Percentiles rank a stretch among this genome's conserved stretches.
Conservation (phyloP, 345 rosid genomes). For the Moricandia arvensis region DNA sequence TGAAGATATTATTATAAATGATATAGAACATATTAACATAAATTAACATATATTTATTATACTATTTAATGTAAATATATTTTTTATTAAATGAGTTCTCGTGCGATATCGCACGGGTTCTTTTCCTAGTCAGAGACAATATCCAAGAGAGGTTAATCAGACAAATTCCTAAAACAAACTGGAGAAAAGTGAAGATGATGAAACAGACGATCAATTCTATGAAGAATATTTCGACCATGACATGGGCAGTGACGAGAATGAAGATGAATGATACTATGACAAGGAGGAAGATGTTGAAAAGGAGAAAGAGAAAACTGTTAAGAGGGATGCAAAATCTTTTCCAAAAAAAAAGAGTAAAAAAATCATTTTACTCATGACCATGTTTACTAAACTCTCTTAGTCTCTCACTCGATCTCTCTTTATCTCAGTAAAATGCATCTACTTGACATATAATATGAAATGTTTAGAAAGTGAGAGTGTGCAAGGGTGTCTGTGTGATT, state of each 20-base stretch:
- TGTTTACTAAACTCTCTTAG: constrained; percentile 19
- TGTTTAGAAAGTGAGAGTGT: not conserved
- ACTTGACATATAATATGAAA: constrained; percentile 17
- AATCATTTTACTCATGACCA: constrained; percentile 14
- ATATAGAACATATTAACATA: no score
- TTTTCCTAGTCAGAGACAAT: constrained; percentile 70
- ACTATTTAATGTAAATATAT: no score
- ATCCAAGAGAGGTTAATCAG: constrained; percentile 74
- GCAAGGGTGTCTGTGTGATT: not conserved
- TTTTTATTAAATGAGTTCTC: no score
- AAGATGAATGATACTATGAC: constrained; percentile 44
- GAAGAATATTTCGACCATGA: constrained; percentile 47
- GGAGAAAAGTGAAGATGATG: constrained; percentile 48
- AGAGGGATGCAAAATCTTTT: constrained; percentile 18
- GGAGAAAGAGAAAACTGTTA: constrained; percentile 17
- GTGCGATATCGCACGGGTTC: no score
- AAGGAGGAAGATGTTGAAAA: constrained; percentile 45
- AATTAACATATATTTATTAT: no score
- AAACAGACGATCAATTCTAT: constrained; percentile 42
- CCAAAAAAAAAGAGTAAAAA: no score
- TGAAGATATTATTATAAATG: no score
- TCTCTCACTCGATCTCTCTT: not conserved
- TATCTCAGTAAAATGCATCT: constrained; percentile 2
- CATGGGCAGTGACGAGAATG: constrained; percentile 42
- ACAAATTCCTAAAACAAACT: constrained; percentile 38